Evolutionary conservation across 306 rosid genomes (phyloP), one percentile per base, ranked within the genome.

Genomic region (Pachyrhizus erosus): DNA sequence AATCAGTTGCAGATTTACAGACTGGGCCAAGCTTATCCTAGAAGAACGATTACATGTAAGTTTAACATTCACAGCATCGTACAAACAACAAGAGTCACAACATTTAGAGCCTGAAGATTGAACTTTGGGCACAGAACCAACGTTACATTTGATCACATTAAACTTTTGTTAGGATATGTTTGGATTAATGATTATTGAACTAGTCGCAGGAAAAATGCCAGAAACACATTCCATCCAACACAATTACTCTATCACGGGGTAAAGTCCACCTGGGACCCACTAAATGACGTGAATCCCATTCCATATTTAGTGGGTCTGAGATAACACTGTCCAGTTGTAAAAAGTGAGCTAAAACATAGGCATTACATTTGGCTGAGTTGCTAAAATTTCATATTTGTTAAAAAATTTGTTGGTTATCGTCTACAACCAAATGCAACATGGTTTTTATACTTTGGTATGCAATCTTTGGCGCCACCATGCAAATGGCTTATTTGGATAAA

Each of bases 1-100:
- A 94, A 87, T 94, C 98, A 52, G 71, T 48, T 9, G 87, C 97
- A 23, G 86, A 87, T 88, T 96, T 89, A 83, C 98, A 94, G 66
- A 94, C 84, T 61, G 91, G 97, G 65, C 97, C 97, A 67, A 92
- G 90, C 83, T 91, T 94, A 79, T 91, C 97, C 90, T 94, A 83
- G 81, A 27, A 64, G 74, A 84, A 86, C 80, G 40, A 29, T 75
- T 70, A 66, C 79, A 75, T 31, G 79, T 85, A 52, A 84, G 61
- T 78, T 62, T 29, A 76, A 40, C 54, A 69, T 26, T 37, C 69
- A 67, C 20, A n/a, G 39, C 61, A 75, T 45, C 84, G 37, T 40
- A 68, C 49, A 65, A 46, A 64, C 27, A 60, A 49, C 80, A 74
- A 72, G 29, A 39, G 51, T 39, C 49, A 34, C 27, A 34, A 31